Percentiles rank a stretch among this genome's conserved stretches.
phyloP scores from a whole-genome alignment of 2,329 filamentous ascomycete species.

The Mollisiaceae sp. region DNA sequence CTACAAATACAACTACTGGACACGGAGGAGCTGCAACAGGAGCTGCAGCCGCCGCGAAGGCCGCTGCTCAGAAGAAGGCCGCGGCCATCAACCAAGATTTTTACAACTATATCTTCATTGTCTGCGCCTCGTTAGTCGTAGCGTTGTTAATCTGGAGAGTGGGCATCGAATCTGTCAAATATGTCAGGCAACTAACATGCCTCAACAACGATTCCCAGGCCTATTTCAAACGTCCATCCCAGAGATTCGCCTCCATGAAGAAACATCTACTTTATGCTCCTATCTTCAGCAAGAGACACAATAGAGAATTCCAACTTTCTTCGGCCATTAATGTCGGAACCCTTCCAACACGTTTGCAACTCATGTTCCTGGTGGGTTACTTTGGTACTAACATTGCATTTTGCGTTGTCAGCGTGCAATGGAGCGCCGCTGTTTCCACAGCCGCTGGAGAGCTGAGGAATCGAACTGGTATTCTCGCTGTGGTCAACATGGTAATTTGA shows the following conservation, averaged over 20 bases:
- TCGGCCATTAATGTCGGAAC: slow-evolving; percentile 75
- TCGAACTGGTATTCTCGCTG: slow-evolving; percentile 71
- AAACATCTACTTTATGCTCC: slow-evolving; percentile 73
- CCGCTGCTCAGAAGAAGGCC: slow-evolving; percentile 33
- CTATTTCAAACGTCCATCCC: slow-evolving; percentile 71
- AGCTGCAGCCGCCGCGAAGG: slow-evolving; percentile 24
- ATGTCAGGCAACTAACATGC: slow-evolving; percentile 75
- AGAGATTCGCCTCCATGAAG: slow-evolving; percentile 64
- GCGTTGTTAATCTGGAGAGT: slow-evolving; percentile 72
- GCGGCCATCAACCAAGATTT: slow-evolving; percentile 55
- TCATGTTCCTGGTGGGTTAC: slow-evolving; percentile 70
- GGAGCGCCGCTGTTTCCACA: slow-evolving; percentile 50
- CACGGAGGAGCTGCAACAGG: slow-evolving; percentile 23
- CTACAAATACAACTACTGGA: slow-evolving; percentile 23
- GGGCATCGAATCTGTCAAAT: slow-evolving; percentile 62
- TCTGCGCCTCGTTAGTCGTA: slow-evolving; percentile 67
- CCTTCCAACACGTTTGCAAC: slow-evolving; percentile 79
- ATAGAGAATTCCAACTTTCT: slow-evolving; percentile 72
- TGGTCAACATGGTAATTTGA: slow-evolving; percentile 73
- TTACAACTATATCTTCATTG: slow-evolving; percentile 64
- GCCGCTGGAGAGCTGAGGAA: slow-evolving; percentile 63
- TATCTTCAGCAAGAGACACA: slow-evolving; percentile 76
- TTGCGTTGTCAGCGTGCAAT: slow-evolving; percentile 71
- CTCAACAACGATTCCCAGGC: slow-evolving; percentile 79
- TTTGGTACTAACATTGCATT: slow-evolving; percentile 78